phyloP scores from a whole-genome alignment of 768 basidiomycete species.

The Tulasnella sp. region DNA sequence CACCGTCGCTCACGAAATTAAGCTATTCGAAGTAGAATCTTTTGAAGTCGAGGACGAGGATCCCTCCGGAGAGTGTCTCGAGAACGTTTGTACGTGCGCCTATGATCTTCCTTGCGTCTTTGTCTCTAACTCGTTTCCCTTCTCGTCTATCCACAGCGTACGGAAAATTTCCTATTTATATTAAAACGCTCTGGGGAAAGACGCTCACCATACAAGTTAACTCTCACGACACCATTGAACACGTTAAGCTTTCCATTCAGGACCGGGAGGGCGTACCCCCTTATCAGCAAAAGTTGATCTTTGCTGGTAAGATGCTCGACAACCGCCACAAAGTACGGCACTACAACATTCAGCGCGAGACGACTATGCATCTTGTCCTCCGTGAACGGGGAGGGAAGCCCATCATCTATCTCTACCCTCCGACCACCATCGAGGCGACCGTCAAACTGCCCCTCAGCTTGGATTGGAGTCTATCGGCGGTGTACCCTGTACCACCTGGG shows the following conservation, averaged over 20 bases:
- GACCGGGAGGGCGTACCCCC: slow-evolving; percentile 33
- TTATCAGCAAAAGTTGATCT: slow-evolving; percentile 32
- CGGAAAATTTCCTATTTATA: not conserved
- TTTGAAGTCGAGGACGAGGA: not conserved
- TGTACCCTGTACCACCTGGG: slow-evolving; percentile 32
- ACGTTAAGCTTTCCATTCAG: slow-evolving; percentile 31
- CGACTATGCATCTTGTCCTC: not conserved
- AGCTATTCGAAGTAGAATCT: not conserved
- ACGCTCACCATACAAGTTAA: slow-evolving; percentile 27
- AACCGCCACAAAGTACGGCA: slow-evolving; percentile 5
- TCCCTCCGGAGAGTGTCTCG: not conserved
- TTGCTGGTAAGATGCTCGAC: slow-evolving; percentile 31
- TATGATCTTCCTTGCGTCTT: too few relatives aligned
- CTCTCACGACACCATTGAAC: slow-evolving; percentile 30
- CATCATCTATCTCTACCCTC: not conserved
- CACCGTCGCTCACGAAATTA: not conserved
- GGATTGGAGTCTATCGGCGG: slow-evolving; percentile 33
- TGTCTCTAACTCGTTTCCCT: not conserved
- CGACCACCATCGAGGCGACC: slow-evolving; percentile 23
- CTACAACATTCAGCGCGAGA: not conserved
- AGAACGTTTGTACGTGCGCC: not conserved
- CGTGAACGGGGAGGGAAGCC: not conserved
- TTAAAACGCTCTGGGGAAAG: slow-evolving; percentile 24
- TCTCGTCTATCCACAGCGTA: not conserved
- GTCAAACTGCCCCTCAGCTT: slow-evolving; percentile 32